phyloP scores from a whole-genome alignment of 331 rosid species.

The Spiraea crenata region DNA sequence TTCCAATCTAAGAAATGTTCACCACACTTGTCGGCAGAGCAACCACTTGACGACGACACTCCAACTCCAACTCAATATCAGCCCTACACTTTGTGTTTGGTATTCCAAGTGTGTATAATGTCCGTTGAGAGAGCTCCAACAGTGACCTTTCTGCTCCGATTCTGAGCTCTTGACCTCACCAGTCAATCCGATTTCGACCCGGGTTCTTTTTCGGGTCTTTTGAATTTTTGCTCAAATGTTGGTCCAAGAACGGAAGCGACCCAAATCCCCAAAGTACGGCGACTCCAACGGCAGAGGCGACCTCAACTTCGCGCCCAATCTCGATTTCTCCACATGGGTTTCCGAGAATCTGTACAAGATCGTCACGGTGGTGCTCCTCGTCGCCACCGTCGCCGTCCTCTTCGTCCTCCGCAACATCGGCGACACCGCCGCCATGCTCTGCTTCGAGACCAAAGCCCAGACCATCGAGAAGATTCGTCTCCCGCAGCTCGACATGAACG shows the following conservation, averaged over 20 bases:
- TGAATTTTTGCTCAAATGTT: conserved; percentile 41
- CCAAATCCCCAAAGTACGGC: conserved; percentile 49
- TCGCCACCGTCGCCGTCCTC: conserved; percentile 62
- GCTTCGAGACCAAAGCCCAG: conserved; percentile 65
- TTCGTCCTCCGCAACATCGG: conserved; percentile 86
- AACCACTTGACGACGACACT: no score
- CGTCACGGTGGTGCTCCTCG: conserved; percentile 42
- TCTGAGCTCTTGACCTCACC: not conserved
- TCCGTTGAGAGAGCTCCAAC: no score
- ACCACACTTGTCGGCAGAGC: no score
- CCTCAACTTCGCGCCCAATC: conserved; percentile 41
- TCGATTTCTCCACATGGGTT: conserved; percentile 78
- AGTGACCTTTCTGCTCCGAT: conserved; percentile 1
- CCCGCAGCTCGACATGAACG: conserved; percentile 59
- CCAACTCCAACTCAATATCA: no score
- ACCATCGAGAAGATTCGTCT: conserved; percentile 66
- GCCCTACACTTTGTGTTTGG: no score
- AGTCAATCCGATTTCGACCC: no score
- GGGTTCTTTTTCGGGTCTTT: not conserved
- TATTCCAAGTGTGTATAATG: no score
- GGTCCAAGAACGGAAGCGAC: conserved; percentile 73
- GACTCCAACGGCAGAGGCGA: conserved; percentile 39
- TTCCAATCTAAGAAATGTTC: no score
- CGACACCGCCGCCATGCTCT: conserved; percentile 78
- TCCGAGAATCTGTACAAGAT: conserved; percentile 69